phyloP scores from a whole-genome alignment of 2,329 filamentous ascomycete genomes.

The Talaromyces atroroseus region DNA sequence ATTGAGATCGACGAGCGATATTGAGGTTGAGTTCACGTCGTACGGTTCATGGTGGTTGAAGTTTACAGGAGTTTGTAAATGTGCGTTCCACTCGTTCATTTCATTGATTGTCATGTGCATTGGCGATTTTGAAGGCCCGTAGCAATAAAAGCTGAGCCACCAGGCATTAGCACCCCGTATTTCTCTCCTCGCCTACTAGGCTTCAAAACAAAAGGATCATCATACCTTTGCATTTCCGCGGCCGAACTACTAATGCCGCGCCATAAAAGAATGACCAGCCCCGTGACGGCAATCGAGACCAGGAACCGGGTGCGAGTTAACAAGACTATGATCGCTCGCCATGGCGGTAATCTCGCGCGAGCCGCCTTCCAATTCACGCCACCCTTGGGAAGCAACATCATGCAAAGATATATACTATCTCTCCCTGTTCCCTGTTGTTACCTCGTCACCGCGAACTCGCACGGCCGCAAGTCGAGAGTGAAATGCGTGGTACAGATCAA shows the following conservation, averaged over 20 bases:
- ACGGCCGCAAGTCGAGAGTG: neutral
- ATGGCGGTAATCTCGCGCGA: conserved; percentile 70
- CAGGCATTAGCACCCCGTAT: neutral
- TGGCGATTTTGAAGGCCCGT: conserved; percentile 89
- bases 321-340: conserved; percentile 64
- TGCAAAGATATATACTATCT: conserved; percentile 15
- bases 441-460: conserved; percentile 2
- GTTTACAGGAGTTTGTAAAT: conserved; percentile 85
- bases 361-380: conserved; percentile 83
- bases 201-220: neutral
- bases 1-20: conserved; percentile 79
- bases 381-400: conserved; percentile 86
- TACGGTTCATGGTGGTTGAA: conserved; percentile 93
- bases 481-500: neutral
- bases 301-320: conserved; percentile 74
- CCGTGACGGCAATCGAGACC: conserved; percentile 63
- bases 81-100: conserved; percentile 79
- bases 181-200: neutral
- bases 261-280: conserved; percentile 77
- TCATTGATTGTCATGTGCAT: conserved; percentile 94
- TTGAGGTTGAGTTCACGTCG: conserved; percentile 73
- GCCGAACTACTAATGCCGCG: conserved; percentile 74
- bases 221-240: conserved; percentile 85
- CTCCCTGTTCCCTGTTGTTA: neutral
- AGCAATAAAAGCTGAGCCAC: conserved; percentile 80